Evolutionary conservation across 192 early-diverging fungal genomes (phyloP).

Genomic region (Martensiomyces pterosporus): DNA sequence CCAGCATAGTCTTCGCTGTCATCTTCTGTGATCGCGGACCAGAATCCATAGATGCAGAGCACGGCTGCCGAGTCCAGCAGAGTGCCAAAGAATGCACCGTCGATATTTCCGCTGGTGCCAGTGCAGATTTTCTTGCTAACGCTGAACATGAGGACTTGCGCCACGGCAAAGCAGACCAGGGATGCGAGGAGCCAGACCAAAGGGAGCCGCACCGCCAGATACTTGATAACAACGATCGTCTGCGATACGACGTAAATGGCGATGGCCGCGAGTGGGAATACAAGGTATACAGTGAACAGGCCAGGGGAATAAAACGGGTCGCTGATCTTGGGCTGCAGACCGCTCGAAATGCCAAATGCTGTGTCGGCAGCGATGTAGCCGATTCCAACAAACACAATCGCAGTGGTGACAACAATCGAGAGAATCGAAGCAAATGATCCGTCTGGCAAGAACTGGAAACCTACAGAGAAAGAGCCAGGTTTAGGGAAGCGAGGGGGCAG

Average conservation of each 20-base stretch:
- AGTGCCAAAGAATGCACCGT: conserved; percentile 54
- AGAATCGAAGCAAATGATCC: conserved; percentile 48
- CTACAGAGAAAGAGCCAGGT: too few relatives aligned
- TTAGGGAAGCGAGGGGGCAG: too few relatives aligned
- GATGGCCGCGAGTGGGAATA: conserved; percentile 45
- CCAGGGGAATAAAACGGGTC: conserved; percentile 40
- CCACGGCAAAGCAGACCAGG: conserved; percentile 41
- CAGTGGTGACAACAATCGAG: conserved; percentile 27
- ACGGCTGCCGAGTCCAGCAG: conserved; percentile 48
- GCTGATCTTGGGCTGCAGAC: conserved; percentile 39
- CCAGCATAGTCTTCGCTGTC: conserved; percentile 41
- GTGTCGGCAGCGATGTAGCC: conserved; percentile 51
- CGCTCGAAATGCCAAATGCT: conserved; percentile 44
- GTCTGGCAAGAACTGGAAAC: conserved; percentile 49
- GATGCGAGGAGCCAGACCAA: conserved; percentile 40
- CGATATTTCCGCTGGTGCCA: conserved; percentile 39
- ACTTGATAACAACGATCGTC: conserved; percentile 40
- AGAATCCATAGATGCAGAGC: conserved; percentile 51
- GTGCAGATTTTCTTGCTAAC: conserved; percentile 52
- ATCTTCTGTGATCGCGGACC: conserved; percentile 55
- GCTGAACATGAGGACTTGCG: conserved; percentile 46
- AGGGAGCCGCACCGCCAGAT: conserved; percentile 44
- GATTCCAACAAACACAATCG: conserved; percentile 37
- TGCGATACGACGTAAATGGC: conserved; percentile 33
- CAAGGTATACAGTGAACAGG: conserved; percentile 47